Conservation (phyloP, 495 filamentous ascomycete genomes). For the Monascus purpureus region DNA sequence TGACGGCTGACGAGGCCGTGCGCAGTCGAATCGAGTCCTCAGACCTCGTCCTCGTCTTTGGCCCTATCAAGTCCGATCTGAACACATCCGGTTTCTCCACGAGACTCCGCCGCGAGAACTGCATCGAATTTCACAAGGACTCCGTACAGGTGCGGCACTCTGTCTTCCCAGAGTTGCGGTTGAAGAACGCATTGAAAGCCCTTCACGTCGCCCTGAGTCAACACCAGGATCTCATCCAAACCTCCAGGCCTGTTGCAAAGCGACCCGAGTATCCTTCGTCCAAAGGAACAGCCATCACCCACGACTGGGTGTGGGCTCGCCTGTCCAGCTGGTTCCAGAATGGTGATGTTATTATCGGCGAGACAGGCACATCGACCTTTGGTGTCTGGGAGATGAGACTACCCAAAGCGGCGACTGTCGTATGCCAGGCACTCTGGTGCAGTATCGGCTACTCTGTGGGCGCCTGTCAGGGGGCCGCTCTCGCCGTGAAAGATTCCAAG, state of each 20-base stretch:
- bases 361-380: conserved; percentile 25
- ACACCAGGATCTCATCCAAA: no score
- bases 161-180: no score
- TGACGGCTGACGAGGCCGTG: conserved; percentile 9
- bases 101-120: no score
- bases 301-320: conserved; percentile 18
- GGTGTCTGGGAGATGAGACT: conserved; percentile 19
- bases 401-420: conserved; percentile 13
- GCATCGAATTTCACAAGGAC: no score
- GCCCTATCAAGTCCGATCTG: conserved; percentile 21
- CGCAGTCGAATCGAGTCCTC: conserved; percentile 16
- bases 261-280: conserved; percentile 1
- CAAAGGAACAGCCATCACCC: conserved; percentile 12
- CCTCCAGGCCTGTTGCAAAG: no score
- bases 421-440: conserved; percentile 25
- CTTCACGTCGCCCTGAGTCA: no score
- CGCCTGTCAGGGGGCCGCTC: conserved; percentile 31
- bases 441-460: conserved; percentile 37
- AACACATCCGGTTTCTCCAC: no score
- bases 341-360: conserved; percentile 25
- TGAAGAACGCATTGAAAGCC: no score
- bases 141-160: no score
- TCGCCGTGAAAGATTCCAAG: conserved; percentile 27
- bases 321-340: conserved; percentile 16
- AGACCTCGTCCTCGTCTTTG: conserved; percentile 22